Conservation (phyloP, 2,329 filamentous ascomycete species). For the Sporothrix schenckii region DNA sequence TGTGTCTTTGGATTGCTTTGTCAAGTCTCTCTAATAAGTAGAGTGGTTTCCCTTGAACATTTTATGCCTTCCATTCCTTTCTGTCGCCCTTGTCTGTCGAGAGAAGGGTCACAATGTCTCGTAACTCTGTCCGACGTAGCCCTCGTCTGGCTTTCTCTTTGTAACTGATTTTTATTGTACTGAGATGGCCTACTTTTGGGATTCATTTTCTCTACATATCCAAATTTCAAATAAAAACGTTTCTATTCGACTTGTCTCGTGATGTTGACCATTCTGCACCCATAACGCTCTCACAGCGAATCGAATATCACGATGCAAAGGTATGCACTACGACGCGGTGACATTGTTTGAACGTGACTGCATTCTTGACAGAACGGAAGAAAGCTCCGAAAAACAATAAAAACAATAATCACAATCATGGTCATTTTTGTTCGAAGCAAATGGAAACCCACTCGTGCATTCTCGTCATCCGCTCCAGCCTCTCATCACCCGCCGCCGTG, state of each 20-base stretch:
- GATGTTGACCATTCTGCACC: not conserved
- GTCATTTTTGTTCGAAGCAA: not conserved
- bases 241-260: not conserved
- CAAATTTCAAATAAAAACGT: no score
- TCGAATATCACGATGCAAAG: not conserved
- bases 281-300: not conserved
- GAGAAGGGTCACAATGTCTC: not conserved
- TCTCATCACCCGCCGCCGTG: constrained; percentile 12
- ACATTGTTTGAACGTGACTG: not conserved
- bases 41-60: not conserved
- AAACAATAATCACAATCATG: not conserved
- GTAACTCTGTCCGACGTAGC: not conserved
- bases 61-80: not conserved
- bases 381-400: not conserved
- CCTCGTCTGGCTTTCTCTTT: not conserved
- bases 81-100: not conserved
- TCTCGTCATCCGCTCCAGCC: not conserved
- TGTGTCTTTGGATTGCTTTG: constrained; percentile 18
- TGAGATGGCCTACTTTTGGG: not conserved
- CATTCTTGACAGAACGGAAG: not conserved
- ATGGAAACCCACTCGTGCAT: not conserved
- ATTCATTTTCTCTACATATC: no score
- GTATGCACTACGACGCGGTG: not conserved
- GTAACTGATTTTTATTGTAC: not conserved
- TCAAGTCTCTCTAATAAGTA: constrained; percentile 24